Evolutionary conservation across 2,329 filamentous ascomycete genomes (phyloP).

Genomic region (Colletotrichum limetticola): DNA sequence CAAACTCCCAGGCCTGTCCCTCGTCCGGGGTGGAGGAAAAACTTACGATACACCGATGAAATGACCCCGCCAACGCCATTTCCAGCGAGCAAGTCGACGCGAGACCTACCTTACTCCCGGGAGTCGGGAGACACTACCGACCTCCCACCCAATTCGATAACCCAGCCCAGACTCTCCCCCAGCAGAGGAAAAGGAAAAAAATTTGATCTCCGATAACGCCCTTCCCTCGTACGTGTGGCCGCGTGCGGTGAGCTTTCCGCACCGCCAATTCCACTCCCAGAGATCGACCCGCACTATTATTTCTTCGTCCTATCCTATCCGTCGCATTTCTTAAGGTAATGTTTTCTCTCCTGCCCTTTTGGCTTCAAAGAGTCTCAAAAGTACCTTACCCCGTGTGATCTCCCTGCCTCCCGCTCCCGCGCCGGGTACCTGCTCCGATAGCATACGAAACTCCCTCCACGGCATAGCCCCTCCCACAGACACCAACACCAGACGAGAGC

Average conservation of each 20-base stretch:
- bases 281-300: background rate
- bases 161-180: background rate
- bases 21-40: background rate
- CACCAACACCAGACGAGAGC: background rate
- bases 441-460: background rate
- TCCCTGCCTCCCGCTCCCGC: background rate
- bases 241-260: background rate
- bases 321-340: background rate
- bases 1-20: background rate
- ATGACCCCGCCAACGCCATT: constrained; percentile 1
- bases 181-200: background rate
- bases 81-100: background rate
- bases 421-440: background rate
- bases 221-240: background rate
- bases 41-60: constrained; percentile 2
- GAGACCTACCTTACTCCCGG: background rate
- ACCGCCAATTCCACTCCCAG: background rate
- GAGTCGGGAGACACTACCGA: background rate
- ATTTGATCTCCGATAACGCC: constrained; percentile 3
- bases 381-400: background rate
- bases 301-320: background rate
- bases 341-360: background rate
- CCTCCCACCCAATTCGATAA: background rate
- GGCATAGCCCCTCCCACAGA: background rate
- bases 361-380: background rate